phyloP scores from a whole-genome alignment of 2,329 filamentous ascomycete genomes.

The Aspergillus intermedius region DNA sequence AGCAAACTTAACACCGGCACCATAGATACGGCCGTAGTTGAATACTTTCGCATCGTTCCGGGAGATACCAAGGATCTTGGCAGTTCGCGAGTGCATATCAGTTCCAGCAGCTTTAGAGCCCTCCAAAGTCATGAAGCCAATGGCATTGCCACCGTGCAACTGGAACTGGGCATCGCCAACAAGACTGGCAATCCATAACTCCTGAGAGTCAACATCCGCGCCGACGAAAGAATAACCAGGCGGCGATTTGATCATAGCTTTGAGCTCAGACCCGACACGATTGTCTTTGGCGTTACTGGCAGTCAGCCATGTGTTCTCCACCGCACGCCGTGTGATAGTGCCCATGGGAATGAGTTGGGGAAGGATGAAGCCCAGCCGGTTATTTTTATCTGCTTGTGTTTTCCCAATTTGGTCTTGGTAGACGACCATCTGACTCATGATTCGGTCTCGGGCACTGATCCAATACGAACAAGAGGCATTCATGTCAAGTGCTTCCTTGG shows the following conservation, averaged over 20 bases:
- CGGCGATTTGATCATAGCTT: slow-evolving; percentile 91
- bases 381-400: slow-evolving; percentile 12
- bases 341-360: slow-evolving; percentile 98
- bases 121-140: slow-evolving; percentile 98
- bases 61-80: slow-evolving; percentile 84
- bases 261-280: slow-evolving; percentile 90
- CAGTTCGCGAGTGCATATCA: slow-evolving; percentile 89
- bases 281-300: slow-evolving; percentile 96
- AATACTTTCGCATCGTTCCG: slow-evolving; percentile 95
- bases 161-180: slow-evolving; percentile 93
- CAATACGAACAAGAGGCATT: slow-evolving; percentile 98
- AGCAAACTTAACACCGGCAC: slow-evolving; percentile 92
- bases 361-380: slow-evolving; percentile 71
- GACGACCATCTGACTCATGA: slow-evolving; percentile 91
- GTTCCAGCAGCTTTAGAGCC: slow-evolving; percentile 91
- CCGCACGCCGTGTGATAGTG: slow-evolving; percentile 85
- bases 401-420: slow-evolving; percentile 60
- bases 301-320: slow-evolving; percentile 97
- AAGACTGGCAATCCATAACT: slow-evolving; percentile 95
- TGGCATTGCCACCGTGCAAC: slow-evolving; percentile 90
- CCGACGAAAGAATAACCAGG: slow-evolving; percentile 90
- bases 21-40: slow-evolving; percentile 98
- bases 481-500: slow-evolving; percentile 95
- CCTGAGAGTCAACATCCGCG: slow-evolving; percentile 93
- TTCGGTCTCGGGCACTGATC: slow-evolving; percentile 91